A percentile compares a stretch with the other conserved stretches of the same genome.
These are phyloP conservation scores for Epichloe uncinata DNA, from an alignment of 2,329 filamentous ascomycete genomes.

Conservation along the genomic window DNA sequence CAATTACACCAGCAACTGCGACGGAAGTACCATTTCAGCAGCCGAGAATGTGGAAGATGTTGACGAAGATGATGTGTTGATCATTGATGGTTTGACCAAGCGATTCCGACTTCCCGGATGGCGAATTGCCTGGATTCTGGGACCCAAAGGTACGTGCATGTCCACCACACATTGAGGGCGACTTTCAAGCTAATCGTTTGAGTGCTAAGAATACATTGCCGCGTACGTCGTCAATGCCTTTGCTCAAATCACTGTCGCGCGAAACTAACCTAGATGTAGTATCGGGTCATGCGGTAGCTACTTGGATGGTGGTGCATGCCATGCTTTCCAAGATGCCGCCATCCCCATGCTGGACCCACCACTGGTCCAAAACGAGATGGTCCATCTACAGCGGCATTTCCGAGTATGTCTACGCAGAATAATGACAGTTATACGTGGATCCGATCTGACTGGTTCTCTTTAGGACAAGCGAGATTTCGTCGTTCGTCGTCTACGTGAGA, in stretches of 20 bases:
- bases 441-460: conserved; percentile 10
- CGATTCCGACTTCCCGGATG: conserved; percentile 91
- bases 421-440: not conserved
- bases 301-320: conserved; percentile 87
- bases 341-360: conserved; percentile 83
- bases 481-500: conserved; percentile 61
- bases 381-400: conserved; percentile 80
- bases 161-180: not conserved
- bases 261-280: conserved; percentile 16
- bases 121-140: conserved; percentile 93
- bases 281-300: conserved; percentile 89
- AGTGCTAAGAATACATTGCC: conserved; percentile 62
- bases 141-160: conserved; percentile 52
- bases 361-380: conserved; percentile 75
- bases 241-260: not conserved
- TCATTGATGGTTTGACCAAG: conserved; percentile 94
- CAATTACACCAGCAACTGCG: conserved; percentile 88
- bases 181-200: not conserved
- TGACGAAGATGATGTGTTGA: conserved; percentile 77
- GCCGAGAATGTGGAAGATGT: conserved; percentile 86
- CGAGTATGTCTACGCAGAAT: conserved; percentile 27
- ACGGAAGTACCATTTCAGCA: conserved; percentile 77
- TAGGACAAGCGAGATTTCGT: conserved; percentile 85
- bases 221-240: conserved; percentile 35
- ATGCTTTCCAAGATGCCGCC: conserved; percentile 89